phyloP scores from a whole-genome alignment of 768 basidiomycete species.

The Roridomyces roridus region DNA sequence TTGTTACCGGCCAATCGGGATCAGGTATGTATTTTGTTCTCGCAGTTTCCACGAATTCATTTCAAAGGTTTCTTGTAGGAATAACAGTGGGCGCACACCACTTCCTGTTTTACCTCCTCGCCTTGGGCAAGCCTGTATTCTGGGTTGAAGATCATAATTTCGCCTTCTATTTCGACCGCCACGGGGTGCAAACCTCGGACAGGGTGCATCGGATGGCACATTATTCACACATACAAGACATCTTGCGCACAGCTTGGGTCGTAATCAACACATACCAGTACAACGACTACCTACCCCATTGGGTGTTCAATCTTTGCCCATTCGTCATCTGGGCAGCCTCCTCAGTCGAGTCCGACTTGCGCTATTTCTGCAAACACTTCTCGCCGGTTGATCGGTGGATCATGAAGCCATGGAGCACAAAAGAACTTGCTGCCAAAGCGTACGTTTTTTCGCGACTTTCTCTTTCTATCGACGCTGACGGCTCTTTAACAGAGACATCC shows the following conservation, averaged over 20 bases:
- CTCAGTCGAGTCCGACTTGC: neutral
- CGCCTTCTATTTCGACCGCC: neutral
- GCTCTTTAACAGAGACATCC: neutral
- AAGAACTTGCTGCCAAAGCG: neutral
- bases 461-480: neutral
- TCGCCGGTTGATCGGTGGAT: neutral
- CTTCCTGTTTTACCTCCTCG: conserved; percentile 9
- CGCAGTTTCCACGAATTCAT: neutral
- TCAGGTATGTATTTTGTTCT: neutral
- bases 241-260: neutral
- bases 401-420: neutral
- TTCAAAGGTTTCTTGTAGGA: neutral
- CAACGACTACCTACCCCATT: neutral
- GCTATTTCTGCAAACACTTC: neutral
- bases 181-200: conserved; percentile 7
- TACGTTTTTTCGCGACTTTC: neutral
- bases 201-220: neutral
- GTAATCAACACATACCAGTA: neutral
- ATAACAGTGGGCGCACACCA: neutral
- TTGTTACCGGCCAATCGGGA: conserved; percentile 4
- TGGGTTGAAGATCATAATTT: neutral
- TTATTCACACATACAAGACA: neutral
- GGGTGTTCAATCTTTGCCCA: neutral
- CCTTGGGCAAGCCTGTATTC: conserved; percentile 3
- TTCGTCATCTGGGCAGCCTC: conserved; percentile 1